A percentile compares a stretch with the other conserved stretches of the same genome.
phyloP scores from a whole-genome alignment of 768 basidiomycete species.

The Pleurotus giganteus region DNA sequence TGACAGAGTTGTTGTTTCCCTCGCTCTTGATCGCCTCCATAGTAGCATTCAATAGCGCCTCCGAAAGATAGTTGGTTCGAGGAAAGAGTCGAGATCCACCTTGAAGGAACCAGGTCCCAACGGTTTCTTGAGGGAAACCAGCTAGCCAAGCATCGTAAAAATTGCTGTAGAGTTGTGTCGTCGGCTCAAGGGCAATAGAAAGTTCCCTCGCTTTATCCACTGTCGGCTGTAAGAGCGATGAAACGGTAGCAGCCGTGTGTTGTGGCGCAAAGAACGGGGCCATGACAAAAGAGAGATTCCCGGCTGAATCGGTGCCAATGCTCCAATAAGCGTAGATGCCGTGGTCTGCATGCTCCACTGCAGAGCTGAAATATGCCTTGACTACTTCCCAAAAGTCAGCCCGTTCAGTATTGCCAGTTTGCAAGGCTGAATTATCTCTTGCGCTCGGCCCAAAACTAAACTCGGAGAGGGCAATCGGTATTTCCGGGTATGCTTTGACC shows the following conservation, averaged over 20 bases:
- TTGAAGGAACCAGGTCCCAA: constrained; percentile 1
- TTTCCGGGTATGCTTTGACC: constrained; percentile 31
- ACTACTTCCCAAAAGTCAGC: neutral
- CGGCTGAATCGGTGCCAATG: neutral
- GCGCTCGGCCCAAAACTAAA: neutral
- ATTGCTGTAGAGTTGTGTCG: neutral
- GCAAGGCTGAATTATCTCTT: neutral
- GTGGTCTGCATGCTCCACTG: neutral
- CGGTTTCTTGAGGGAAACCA: neutral
- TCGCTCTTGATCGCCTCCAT: neutral
- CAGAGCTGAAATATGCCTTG: neutral
- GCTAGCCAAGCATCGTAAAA: constrained; percentile 1
- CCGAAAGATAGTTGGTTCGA: neutral
- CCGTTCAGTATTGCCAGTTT: neutral
- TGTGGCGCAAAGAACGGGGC: neutral
- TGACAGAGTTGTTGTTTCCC: neutral
- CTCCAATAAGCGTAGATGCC: neutral
- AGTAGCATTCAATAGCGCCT: neutral
- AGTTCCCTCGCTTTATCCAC: neutral
- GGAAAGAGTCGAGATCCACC: neutral
- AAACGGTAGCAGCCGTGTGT: neutral
- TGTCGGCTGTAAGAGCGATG: neutral
- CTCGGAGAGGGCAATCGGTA: constrained; percentile 22
- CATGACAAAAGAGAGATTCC: neutral
- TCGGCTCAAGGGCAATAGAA: neutral